phyloP scores from a whole-genome alignment of 139 green algal species.

The Penium margaritaceum region DNA sequence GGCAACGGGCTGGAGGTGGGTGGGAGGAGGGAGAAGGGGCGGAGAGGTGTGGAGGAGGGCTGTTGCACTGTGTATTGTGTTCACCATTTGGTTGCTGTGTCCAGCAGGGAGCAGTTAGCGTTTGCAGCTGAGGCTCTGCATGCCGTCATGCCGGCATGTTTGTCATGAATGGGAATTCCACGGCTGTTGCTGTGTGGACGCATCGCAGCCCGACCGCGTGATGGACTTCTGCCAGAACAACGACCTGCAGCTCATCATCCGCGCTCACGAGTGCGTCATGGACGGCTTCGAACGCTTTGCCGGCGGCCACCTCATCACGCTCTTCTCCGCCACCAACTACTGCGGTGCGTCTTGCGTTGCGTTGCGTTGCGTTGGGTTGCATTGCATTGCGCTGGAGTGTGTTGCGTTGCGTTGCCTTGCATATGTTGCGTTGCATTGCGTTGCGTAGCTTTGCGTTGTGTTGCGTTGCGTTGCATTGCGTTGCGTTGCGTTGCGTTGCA shows the following conservation, averaged over 20 bases:
- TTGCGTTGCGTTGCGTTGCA: conserved; percentile 98
- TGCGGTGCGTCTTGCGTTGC: conserved; percentile 61
- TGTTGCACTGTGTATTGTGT: no score
- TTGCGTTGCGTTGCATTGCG: conserved; percentile 50
- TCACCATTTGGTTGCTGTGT: no score
- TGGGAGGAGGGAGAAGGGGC: no score
- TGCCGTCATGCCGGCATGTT: no score
- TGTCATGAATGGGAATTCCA: no score
- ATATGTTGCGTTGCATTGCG: background rate
- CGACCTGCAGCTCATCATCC: conserved; percentile 93
- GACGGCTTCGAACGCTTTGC: conserved; percentile 99
- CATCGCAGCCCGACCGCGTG: conserved; percentile 77
- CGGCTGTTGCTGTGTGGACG: background rate
- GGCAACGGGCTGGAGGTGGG: no score
- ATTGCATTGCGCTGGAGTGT: background rate
- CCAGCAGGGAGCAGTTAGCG: no score
- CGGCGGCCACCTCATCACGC: conserved; percentile 61
- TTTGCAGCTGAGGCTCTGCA: no score
- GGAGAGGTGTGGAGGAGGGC: no score
- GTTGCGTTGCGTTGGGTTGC: background rate
- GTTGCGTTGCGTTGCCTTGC: background rate
- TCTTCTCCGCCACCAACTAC: conserved; percentile 99
- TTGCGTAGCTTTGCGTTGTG: background rate
- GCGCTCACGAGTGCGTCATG: conserved; percentile 99
- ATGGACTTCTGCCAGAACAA: conserved; percentile 97